Base-by-base conservation (phyloP, 352 stramenopile genomes). In the Phytophthora megakarya region DNA sequence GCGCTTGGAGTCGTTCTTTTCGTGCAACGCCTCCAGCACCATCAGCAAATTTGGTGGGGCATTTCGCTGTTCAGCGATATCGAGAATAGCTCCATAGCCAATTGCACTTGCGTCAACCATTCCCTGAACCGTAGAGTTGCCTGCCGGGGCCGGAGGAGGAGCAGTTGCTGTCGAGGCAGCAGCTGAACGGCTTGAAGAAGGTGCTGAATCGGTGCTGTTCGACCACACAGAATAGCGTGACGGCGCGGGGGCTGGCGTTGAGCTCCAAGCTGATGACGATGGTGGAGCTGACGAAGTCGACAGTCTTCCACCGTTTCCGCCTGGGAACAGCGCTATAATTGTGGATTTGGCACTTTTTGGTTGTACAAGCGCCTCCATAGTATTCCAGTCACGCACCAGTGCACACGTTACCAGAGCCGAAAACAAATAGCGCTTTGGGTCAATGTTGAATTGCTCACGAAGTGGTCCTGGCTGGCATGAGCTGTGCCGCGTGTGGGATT, bases 61-160 rank as follows among this genome's bases (percentile, higher is more conserved):
- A 30, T 81, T 57, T n/a, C 63, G 40, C n/a, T 69, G 44, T 21
- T 81, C 39, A 3, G 75, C 77, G n/a, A 90, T 70, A 67, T 92
- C 82, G 21, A 93, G 63, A 32, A 93, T 82, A 16, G 82, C 75
- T 42, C 85, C 85, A 59, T 85, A 92, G 5, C 85, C 85, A 48
- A 92, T 88, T 19, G 65, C 75, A 42, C 68, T 73, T 18, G 70
- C 70, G 32, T 74, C 69, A 3, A 77, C 69, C 59, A 77, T 77
- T 21, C 54, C 52, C 7, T 62, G 59, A 12, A 73, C 39, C 18
- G 39, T 40, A 19, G 30, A 61, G 16, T 66, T 77, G 5, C 50
- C 37, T 52, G 53, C 16, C 56, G 59, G 25, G 37, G 40, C 48
- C 10, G 64, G 44, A 19, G 43, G 23, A 46, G 66, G 40, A 51